Percentiles rank a stretch among this genome's conserved stretches.
phyloP scores from a whole-genome alignment of 768 basidiomycete genomes.

The Punctularia strigosozonata region DNA sequence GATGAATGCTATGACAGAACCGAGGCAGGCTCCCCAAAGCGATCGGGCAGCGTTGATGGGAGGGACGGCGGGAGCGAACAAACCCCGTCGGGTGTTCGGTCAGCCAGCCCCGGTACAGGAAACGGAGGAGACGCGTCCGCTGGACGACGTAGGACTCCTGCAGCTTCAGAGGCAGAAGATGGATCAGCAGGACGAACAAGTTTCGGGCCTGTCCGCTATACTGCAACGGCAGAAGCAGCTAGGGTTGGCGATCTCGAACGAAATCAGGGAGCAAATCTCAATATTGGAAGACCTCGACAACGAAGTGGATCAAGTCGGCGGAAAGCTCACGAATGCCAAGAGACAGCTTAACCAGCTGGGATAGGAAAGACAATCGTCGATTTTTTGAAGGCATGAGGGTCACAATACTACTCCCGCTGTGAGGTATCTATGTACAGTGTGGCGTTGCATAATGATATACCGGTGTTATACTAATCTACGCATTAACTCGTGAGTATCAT shows the following conservation, averaged over 20 bases:
- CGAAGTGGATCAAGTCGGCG: constrained; percentile 68
- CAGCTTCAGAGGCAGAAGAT: constrained; percentile 74
- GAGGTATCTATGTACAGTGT: too few relatives aligned
- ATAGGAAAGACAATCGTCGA: too few relatives aligned
- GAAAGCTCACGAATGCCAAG: constrained; percentile 70
- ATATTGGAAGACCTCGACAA: constrained; percentile 68
- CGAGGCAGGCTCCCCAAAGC: constrained; percentile 30
- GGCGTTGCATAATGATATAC: too few relatives aligned
- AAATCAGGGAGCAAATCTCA: constrained; percentile 78
- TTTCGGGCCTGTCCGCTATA: constrained; percentile 71
- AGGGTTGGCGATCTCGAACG: constrained; percentile 75
- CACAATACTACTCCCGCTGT: too few relatives aligned
- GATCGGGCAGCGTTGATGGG: constrained; percentile 61
- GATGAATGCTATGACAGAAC: constrained; percentile 16
- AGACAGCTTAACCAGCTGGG: constrained; percentile 74
- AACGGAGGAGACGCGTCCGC: constrained; percentile 74
- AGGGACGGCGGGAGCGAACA: constrained; percentile 22
- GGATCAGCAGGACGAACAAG: constrained; percentile 71
- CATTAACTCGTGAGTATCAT: neutral
- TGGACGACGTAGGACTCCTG: constrained; percentile 75
- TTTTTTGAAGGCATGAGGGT: too few relatives aligned
- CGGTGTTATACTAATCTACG: too few relatives aligned
- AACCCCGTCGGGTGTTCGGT: constrained; percentile 70
- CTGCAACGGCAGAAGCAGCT: constrained; percentile 77
- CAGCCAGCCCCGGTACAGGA: constrained; percentile 50